Evolutionary conservation across 306 rosid genomes (phyloP), one percentile per base, ranked within the genome.

Genomic region (Senna tora): DNA sequence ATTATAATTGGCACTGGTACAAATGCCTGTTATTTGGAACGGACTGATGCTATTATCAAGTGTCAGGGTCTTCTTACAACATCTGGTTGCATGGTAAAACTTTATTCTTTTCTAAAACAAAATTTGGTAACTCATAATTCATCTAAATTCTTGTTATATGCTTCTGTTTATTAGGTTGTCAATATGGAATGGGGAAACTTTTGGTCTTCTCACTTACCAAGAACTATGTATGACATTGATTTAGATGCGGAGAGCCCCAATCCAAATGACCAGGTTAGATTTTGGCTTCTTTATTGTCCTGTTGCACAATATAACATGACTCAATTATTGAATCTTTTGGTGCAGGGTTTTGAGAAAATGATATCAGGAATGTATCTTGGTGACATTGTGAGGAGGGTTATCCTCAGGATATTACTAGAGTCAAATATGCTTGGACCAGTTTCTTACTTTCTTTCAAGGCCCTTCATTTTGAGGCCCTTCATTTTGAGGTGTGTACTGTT

Each of bases 121-220:
- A 60, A 60, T 11, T 8, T 16, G 16, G 36, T 30, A 61, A 17
- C 21, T 22, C 16, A 17, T 34, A 34, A 34, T 17, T 38, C n/a
- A 30, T 57, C 42, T 64, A 28, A 9, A 75, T 14, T 63, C 65
- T 34, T 38, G 1, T 39, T 66, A 60, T 66, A 60, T 20, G 13
- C 17, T 36, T 50, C 39, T 73, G 49, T 54, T 32, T 57, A 20
- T 74, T 55, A 93, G 98, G 98, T 81, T 75, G 84, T 93, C 81
- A 90, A 93, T 74, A 93, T 88, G 96, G 98, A 93, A 81, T 93
- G 98, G 98, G 98, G 98, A 39, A 90, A 84, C 75, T 93, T 93
- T 77, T 93, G 96, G 96, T 82, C 98, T 38, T 80, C 96, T 76
- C 96, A 93, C 83, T 85, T 90, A 58, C 98, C 98, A 42, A 93